Evolutionary conservation across 441 rosid genomes (phyloP).

Genomic region (Sinapis alba): DNA sequence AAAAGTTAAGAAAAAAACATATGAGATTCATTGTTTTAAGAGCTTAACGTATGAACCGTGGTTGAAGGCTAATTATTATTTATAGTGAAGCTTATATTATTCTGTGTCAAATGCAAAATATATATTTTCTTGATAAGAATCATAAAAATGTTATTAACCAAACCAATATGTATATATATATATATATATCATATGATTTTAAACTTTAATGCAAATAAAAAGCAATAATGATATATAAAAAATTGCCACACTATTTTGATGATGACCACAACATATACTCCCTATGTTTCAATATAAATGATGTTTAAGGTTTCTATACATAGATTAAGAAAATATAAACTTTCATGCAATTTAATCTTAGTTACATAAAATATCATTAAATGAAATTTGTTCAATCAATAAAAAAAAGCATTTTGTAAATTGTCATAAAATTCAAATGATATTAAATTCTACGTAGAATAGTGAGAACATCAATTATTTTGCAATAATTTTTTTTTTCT

Average conservation of each 20-base stretch:
- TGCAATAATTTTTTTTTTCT: too few species aligned
- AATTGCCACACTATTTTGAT: background rate
- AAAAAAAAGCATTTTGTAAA: too few species aligned
- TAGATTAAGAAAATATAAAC: too few species aligned
- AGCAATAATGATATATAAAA: background rate
- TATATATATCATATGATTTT: background rate
- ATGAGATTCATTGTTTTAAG: constrained; percentile 4
- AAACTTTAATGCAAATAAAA: background rate
- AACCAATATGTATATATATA: background rate
- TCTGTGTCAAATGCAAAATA: background rate
- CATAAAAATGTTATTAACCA: background rate
- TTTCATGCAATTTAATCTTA: too few species aligned
- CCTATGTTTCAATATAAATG: too few species aligned
- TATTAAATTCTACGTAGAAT: too few species aligned
- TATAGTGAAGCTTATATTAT: background rate
- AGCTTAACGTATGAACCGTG: background rate
- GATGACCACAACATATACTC: too few species aligned
- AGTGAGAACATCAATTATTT: too few species aligned
- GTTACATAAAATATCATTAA: too few species aligned
- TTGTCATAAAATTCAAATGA: too few species aligned
- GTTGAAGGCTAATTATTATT: background rate
- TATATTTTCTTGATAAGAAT: background rate
- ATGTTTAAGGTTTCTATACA: too few species aligned
- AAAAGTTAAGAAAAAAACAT: background rate
- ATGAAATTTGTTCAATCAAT: too few species aligned